Conservation (phyloP, 1,284 basidiomycete genomes). For the Heliocybe sulcata region DNA sequence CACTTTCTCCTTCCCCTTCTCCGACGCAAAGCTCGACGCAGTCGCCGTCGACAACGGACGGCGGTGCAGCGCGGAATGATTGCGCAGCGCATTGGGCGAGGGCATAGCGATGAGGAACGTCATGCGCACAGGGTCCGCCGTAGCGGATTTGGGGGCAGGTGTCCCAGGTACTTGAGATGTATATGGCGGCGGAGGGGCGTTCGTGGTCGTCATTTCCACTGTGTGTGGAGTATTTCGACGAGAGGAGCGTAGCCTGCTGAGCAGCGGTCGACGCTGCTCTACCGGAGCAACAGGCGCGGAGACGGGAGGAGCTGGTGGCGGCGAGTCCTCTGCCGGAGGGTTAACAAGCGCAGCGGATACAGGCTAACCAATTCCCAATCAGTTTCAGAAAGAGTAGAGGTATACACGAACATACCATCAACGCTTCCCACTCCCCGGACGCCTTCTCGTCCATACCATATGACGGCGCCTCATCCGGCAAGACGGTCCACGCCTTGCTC, state of each 20-base stretch:
- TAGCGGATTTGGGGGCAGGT: constrained; percentile 4
- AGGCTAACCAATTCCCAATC: background rate
- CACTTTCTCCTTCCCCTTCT: constrained; percentile 4
- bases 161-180: constrained; percentile 6
- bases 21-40: background rate
- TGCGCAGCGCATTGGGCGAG: constrained; percentile 3
- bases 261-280: background rate
- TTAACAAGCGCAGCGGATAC: no score
- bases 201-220: no score
- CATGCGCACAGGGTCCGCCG: constrained; percentile 24
- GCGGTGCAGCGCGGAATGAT: constrained; percentile 13
- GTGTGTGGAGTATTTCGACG: no score
- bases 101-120: constrained; percentile 54
- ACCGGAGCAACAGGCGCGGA: background rate
- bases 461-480: constrained; percentile 6
- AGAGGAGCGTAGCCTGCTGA: no score
- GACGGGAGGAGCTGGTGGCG: background rate
- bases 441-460: constrained; percentile 6
- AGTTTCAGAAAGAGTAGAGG: constrained; percentile 1
- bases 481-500: constrained; percentile 11
- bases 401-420: background rate
- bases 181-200: background rate
- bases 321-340: background rate
- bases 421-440: background rate
- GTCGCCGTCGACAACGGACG: constrained; percentile 5